phyloP scores from a whole-genome alignment of 2,329 filamentous ascomycete species.

The Monosporascus sp. region DNA sequence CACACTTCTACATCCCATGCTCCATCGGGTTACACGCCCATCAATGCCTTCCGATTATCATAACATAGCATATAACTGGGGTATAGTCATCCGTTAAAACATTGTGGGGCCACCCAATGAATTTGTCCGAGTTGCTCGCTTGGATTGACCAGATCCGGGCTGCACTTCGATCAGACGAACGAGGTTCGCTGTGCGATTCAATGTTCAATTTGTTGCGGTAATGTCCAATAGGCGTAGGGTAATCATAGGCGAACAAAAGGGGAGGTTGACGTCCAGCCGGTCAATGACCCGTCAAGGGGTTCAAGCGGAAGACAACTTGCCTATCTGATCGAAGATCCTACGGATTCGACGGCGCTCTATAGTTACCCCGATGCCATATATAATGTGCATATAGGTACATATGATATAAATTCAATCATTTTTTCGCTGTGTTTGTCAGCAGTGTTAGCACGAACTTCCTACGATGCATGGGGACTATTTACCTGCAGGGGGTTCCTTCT shows the following conservation, averaged over 20 bases:
- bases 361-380: neutral
- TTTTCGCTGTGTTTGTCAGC: neutral
- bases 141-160: neutral
- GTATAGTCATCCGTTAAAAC: neutral
- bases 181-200: neutral
- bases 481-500: conserved; percentile 46
- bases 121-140: neutral
- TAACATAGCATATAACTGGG: neutral
- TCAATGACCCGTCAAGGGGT: no score
- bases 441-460: neutral
- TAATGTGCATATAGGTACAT: neutral
- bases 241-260: no score
- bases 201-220: neutral
- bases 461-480: neutral
- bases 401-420: neutral
- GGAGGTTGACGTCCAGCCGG: no score
- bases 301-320: neutral
- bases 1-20: no score
- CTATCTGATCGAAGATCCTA: neutral
- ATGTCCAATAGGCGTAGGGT: no score
- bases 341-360: neutral
- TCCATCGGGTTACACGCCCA: no score
- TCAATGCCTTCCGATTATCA: no score
- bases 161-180: neutral
- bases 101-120: neutral